Evolutionary conservation across 495 filamentous ascomycete genomes (phyloP), one percentile per base, ranked within the genome.

Genomic region (Annulohypoxylon bovei): DNA sequence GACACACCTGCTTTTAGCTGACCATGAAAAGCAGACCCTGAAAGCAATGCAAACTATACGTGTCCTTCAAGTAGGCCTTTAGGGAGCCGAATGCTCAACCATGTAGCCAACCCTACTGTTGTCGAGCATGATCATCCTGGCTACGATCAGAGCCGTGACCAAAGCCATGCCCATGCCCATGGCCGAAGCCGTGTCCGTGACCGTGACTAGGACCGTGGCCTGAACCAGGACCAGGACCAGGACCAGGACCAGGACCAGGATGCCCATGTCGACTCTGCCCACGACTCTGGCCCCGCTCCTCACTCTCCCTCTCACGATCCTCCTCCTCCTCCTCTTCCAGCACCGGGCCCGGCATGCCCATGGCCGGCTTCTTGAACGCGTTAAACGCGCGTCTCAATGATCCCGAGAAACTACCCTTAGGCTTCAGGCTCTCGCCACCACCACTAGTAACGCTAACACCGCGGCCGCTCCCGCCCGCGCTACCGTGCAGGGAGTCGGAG

Each of bases 371-470:
- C 62, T 58, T 71, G 20, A 72, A 27, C 4, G 54, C 59, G 27
- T 68, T 27, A 30, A 72, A 72, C 1, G 69, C 64, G 63, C 69
- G 69, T 47, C 69, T 64, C 6, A 72, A 55, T 0, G 64, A 67
- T 1, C 64, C 69, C 4, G 53, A 16, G 39, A 72, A 68, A 25
- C 69, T 72, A 2, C 18, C 1, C 8, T 32, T 22, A 4, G 63
- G 1, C 30, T 49, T 46, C 14, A 53, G 39, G 11, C n/a, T 22
- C 18, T 22, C 23, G 18, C 47, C 20, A 11, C 23, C 25, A 40
- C 37, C 3, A 4, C n/a, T 16, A 42, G n/a, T 7, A 4, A 42
- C 5, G 20, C 39, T 20, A n/a, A 16, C n/a, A 20, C 39, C n/a
- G n/a, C n/a, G n/a, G n/a, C n/a, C n/a, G n/a, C n/a, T 14, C 11